Conservation (phyloP, 2,329 filamentous ascomycete species). For the Beauveria asiatica region DNA sequence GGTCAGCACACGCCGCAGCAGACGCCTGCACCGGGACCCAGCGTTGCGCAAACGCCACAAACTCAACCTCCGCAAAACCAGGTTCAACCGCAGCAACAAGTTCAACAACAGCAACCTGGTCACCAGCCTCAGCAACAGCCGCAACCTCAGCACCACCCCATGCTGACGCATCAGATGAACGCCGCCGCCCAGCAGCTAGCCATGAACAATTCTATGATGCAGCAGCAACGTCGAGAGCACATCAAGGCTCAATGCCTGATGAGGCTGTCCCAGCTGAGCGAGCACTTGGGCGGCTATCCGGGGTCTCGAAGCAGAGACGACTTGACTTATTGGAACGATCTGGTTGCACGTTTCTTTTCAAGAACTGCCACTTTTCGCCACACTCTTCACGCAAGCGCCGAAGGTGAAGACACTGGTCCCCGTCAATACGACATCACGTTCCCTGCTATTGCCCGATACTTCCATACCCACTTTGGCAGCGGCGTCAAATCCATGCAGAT, state of each 20-base stretch:
- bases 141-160: constrained; percentile 28
- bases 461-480: constrained; percentile 79
- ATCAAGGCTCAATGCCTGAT: constrained; percentile 51
- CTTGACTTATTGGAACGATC: constrained; percentile 67
- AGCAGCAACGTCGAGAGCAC: constrained; percentile 41
- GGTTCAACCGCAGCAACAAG: constrained; percentile 19
- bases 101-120: constrained; percentile 25
- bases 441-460: constrained; percentile 77
- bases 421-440: constrained; percentile 85
- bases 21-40: constrained; percentile 31
- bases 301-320: constrained; percentile 56
- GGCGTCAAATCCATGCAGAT: constrained; percentile 82
- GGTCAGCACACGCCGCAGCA: constrained; percentile 43
- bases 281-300: constrained; percentile 50
- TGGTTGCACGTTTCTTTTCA: constrained; percentile 77
- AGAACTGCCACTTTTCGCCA: constrained; percentile 68
- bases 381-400: constrained; percentile 46
- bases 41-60: constrained; percentile 9
- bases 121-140: constrained; percentile 23
- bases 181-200: constrained; percentile 27
- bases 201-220: constrained; percentile 26
- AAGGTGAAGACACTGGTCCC: constrained; percentile 49
- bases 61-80: constrained; percentile 30
- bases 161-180: constrained; percentile 19
- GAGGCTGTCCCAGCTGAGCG: constrained; percentile 54